Percentiles rank a stretch among this genome's conserved stretches.
These are phyloP conservation scores for Leccinum cinnamomeum DNA, from an alignment of 1,284 basidiomycete species.

Conservation along the genomic window DNA sequence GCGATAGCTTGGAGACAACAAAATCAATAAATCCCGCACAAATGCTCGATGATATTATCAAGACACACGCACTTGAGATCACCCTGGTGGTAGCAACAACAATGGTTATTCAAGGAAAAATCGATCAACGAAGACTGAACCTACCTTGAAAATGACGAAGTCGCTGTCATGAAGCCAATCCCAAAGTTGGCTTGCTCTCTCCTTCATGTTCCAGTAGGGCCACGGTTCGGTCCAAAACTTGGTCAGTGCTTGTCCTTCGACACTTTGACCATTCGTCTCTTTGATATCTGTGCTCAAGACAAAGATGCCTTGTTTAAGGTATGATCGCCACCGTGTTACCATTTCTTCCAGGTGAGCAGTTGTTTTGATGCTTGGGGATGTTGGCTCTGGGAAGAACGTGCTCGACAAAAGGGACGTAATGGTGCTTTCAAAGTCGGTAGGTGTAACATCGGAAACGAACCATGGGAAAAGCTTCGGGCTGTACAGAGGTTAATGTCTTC, in stretches of 20 bases:
- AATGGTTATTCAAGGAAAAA: neutral
- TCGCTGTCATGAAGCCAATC: constrained; percentile 60
- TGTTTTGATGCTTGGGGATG: constrained; percentile 20
- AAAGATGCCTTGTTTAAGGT: constrained; percentile 74
- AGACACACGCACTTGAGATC: constrained; percentile 74
- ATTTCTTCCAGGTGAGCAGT: constrained; percentile 55
- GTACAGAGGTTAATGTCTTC: constrained; percentile 14
- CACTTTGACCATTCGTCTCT: constrained; percentile 17
- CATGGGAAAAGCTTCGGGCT: constrained; percentile 89
- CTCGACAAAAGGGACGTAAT: constrained; percentile 55
- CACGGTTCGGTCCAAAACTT: constrained; percentile 86
- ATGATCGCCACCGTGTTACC: constrained; percentile 71
- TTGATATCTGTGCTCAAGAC: constrained; percentile 55
- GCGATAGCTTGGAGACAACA: constrained; percentile 58
- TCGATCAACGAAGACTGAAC: constrained; percentile 8
- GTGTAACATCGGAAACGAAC: constrained; percentile 93
- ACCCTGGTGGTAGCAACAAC: constrained; percentile 49
- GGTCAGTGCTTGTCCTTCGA: constrained; percentile 32
- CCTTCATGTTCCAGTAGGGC: constrained; percentile 81
- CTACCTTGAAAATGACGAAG: constrained; percentile 90
- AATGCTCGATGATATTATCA: neutral
- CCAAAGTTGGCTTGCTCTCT: constrained; percentile 60
- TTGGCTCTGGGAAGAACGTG: constrained; percentile 48
- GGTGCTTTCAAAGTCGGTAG: constrained; percentile 67
- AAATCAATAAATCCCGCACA: constrained; percentile 1